Evolutionary conservation across 2,329 filamentous ascomycete genomes (phyloP), one percentile per base, ranked within the genome.

Genomic region (Apiospora sp.): DNA sequence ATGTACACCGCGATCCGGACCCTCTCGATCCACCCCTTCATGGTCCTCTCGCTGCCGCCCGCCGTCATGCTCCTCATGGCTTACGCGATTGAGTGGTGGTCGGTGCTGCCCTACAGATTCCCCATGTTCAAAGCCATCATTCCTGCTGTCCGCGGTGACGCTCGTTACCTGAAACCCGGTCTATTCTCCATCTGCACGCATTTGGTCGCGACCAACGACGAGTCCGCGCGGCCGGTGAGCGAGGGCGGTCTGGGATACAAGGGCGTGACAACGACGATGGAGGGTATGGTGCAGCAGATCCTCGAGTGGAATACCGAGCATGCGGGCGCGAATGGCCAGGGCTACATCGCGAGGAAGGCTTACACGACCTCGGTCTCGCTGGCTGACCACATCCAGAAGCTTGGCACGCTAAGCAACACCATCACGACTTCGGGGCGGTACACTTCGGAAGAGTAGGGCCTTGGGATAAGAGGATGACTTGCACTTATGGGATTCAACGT

Each of bases 301-400:
- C 74, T 85, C 0, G 83, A 84, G 51, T 85, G 84, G 83, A 85
- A 86, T 73, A 74, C 73, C 1, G 82, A 83, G 72, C 83, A 84
- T 67, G 76, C 67, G 30, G 34, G 49, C 67, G 51, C 74, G 54
- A 54, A 74, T 6, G 41, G 24, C 1, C 37, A 61, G 22, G 69
- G 44, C 0, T 46, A 46, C 16, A 34, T 54, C 13, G 34, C 69
- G 6, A 79, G 77, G 71, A 79, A 79, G 72, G 76, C 76, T 1
- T 85, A 84, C 72, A 82, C 79, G 68, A 83, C 78, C 44, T 85
- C 82, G 24, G 76, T 85, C 10, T 79, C 80, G 1, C 75, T 84
- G 49, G 83, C 83, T 1, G 83, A 84, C 19, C 81, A 83, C 72
- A 82, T 84, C 4, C 78, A 79, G 41, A 81, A 78, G 73, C 69